phyloP scores from a whole-genome alignment of 2,329 filamentous ascomycete genomes.

The Fusarium sulawesiense region DNA sequence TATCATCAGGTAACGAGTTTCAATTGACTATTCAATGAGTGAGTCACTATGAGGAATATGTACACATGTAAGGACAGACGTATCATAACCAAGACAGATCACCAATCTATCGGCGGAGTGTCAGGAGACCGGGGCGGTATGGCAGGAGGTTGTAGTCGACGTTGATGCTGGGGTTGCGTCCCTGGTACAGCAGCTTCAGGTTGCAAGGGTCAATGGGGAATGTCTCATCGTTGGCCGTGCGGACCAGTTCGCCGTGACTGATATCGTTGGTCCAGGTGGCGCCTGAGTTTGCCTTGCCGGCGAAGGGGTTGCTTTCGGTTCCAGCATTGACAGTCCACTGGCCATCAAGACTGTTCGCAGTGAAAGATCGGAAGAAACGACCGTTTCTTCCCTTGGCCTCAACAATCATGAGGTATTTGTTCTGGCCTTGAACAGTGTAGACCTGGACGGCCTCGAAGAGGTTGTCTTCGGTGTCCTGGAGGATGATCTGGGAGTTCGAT shows the following conservation, averaged over 20 bases:
- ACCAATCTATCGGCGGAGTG: background rate
- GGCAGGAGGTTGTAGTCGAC: slow-evolving; percentile 56
- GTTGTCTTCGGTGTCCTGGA: slow-evolving; percentile 67
- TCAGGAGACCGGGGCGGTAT: slow-evolving; percentile 31
- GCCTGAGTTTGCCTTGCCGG: slow-evolving; percentile 72
- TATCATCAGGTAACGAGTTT: background rate
- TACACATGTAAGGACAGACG: background rate
- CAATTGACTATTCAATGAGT: background rate
- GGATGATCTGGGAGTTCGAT: slow-evolving; percentile 58
- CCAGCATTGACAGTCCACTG: slow-evolving; percentile 68
- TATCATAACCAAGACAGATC: background rate
- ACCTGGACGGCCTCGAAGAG: slow-evolving; percentile 76
- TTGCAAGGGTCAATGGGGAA: slow-evolving; percentile 72
- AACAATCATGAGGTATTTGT: slow-evolving; percentile 73
- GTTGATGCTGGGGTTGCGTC: slow-evolving; percentile 53
- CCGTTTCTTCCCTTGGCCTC: slow-evolving; percentile 69
- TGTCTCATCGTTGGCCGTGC: slow-evolving; percentile 68
- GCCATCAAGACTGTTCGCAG: slow-evolving; percentile 65
- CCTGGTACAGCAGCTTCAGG: slow-evolving; percentile 73
- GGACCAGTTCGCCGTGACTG: slow-evolving; percentile 71
- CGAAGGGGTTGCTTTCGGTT: slow-evolving; percentile 68
- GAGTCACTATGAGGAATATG: background rate
- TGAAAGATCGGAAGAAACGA: slow-evolving; percentile 75
- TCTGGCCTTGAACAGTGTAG: slow-evolving; percentile 66
- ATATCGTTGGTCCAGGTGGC: slow-evolving; percentile 74